A percentile compares a stretch with the other conserved stretches of the same genome.
Evolutionary conservation across 352 stramenopile species (phyloP).

Genomic region (Phytophthora aleatoria): DNA sequence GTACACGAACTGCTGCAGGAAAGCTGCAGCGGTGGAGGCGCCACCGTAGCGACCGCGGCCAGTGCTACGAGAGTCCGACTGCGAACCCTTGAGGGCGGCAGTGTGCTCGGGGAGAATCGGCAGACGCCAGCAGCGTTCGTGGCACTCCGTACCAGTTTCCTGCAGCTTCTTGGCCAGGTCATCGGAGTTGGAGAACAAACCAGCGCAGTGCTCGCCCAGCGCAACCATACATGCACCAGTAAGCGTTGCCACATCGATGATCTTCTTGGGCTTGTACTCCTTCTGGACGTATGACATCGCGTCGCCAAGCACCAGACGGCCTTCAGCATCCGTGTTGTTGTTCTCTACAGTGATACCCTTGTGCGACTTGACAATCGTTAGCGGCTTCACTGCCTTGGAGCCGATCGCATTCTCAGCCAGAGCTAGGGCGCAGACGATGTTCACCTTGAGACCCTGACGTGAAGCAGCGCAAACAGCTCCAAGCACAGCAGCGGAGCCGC

Average conservation of each 20-base stretch:
- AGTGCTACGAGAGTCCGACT: conserved; percentile 84
- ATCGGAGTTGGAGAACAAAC: conserved; percentile 93
- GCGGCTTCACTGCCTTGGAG: conserved; percentile 86
- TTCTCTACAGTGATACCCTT: conserved; percentile 92
- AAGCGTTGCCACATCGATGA: conserved; percentile 95
- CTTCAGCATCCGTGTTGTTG: conserved; percentile 94
- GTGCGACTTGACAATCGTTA: conserved; percentile 90
- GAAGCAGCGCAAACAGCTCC: conserved; percentile 77
- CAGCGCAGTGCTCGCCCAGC: conserved; percentile 88
- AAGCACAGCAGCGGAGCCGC: conserved; percentile 87
- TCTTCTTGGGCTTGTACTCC: conserved; percentile 88
- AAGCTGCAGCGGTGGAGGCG: conserved; percentile 85
- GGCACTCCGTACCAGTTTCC: conserved; percentile 56
- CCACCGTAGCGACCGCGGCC: conserved; percentile 80
- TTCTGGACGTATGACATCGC: conserved; percentile 90
- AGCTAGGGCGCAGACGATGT: conserved; percentile 79
- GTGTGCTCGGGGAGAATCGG: conserved; percentile 88
- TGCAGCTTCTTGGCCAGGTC: conserved; percentile 75
- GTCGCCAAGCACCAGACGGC: conserved; percentile 90
- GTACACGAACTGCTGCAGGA: conserved; percentile 90
- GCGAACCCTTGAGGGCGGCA: conserved; percentile 76
- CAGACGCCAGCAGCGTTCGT: conserved; percentile 90
- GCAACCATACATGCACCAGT: conserved; percentile 91
- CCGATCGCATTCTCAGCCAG: conserved; percentile 87
- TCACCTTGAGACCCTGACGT: conserved; percentile 73